These are phyloP conservation scores for Zoysia japonica DNA, from an alignment of 176 grass and related monocot genomes.

Conservation along the genomic window DNA sequence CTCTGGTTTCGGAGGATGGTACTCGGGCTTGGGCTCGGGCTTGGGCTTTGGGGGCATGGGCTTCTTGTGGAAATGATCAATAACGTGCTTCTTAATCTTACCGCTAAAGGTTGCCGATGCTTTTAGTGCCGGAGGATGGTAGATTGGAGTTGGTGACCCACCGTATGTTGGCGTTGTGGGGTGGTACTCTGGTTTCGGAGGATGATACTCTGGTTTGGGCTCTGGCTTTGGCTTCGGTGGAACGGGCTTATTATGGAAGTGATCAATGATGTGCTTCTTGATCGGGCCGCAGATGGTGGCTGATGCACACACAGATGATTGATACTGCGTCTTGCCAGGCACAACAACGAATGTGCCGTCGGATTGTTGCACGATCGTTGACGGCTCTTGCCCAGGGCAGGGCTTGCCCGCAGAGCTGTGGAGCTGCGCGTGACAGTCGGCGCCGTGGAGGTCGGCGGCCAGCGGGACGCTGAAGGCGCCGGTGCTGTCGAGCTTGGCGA, in stretches of 20 bases:
- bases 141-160: too few relatives aligned
- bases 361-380: neutral
- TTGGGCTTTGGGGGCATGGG: neutral
- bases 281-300: constrained; percentile 14
- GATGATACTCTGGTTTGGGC: neutral
- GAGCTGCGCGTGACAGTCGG: constrained; percentile 39
- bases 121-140: neutral
- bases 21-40: neutral
- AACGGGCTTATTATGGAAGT: constrained; percentile 26
- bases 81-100: constrained; percentile 20
- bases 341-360: constrained; percentile 11
- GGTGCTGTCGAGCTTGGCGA: neutral
- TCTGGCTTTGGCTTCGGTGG: neutral
- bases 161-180: neutral
- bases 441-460: neutral
- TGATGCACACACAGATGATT: neutral
- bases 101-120: too few relatives aligned
- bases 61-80: constrained; percentile 26
- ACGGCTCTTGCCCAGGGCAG: constrained; percentile 37
- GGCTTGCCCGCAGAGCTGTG: neutral
- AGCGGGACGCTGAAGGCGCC: constrained; percentile 40
- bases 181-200: neutral
- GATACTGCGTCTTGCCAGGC: neutral
- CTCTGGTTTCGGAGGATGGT: neutral
- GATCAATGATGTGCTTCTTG: constrained; percentile 9